phyloP scores from a whole-genome alignment of 2,329 filamentous ascomycete species.

The Exophiala oligosperma region DNA sequence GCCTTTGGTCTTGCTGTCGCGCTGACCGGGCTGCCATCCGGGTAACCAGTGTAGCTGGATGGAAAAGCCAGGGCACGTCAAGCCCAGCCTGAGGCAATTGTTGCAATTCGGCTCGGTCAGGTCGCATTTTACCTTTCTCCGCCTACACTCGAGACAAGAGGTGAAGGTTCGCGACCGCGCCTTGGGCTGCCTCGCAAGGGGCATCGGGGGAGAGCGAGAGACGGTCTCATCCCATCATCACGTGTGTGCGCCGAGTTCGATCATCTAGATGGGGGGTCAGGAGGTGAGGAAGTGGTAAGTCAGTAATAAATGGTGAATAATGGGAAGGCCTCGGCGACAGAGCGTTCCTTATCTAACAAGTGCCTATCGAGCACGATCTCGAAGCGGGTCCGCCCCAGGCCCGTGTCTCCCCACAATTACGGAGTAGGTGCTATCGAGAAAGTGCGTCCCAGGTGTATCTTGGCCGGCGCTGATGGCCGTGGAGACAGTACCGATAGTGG shows the following conservation, averaged over 20 bases:
- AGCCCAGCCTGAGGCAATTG: slow-evolving; percentile 1
- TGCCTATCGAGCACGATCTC: not conserved
- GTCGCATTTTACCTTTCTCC: slow-evolving; percentile 10
- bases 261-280: not conserved
- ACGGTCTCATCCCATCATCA: not conserved
- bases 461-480: not conserved
- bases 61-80: slow-evolving; percentile 5
- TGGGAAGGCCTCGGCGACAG: slow-evolving; percentile 9
- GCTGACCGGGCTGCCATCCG: slow-evolving; percentile 1
- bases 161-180: slow-evolving; percentile 9
- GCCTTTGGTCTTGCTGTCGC: not conserved
- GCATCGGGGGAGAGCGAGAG: not conserved
- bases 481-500: too few species aligned
- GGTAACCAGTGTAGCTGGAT: slow-evolving; percentile 9
- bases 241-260: not conserved
- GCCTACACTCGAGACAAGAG: slow-evolving; percentile 3
- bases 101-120: slow-evolving; percentile 1
- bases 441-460: not conserved
- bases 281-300: not conserved
- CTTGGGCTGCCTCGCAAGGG: not conserved
- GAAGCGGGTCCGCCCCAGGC: not conserved
- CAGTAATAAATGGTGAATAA: not conserved
- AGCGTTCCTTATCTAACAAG: not conserved
- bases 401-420: too few species aligned
- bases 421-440: too few species aligned